Base-by-base conservation (phyloP, 331 rosid genomes). In the Acacia concinna region DNA sequence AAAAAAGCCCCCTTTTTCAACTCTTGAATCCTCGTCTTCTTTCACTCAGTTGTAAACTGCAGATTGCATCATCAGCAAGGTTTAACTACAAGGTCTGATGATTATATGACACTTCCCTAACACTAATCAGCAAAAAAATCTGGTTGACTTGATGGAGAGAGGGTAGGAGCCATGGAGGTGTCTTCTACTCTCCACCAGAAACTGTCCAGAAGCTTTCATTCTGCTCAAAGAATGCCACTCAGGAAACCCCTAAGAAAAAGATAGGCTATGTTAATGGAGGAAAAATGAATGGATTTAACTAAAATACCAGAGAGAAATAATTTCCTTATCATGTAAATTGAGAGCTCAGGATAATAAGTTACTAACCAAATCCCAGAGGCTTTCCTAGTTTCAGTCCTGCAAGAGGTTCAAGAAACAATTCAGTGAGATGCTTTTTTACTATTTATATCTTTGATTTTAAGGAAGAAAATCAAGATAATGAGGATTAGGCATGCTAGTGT, bases 331-430 rank as follows among this genome's bases (percentile, higher is more conserved):
- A 38, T 67, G 28, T 66, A n/a, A 62, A 62, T 5, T 31, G 25
- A 63, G 75, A 40, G 41, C 5, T 51, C 34, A 79, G 77, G 73
- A 20, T 69, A 64, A 32, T 28, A 60, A 28, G 75, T 62, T 81
- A 79, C 94, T 81, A 60, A 93, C 97, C 97, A 91, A 59, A 93
- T 51, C 82, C 97, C 93, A 2, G 90, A 62, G 41, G 90, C 81
- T 68, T 88, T 87, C 93, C 73, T 78, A 3, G 66, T 70, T 85
- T 83, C 88, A 17, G 75, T 86, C 37, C 94, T 93, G 97, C 84
- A 87, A 85, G 74, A 21, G 44, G 80, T 69, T 17, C 75, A 62
- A 73, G 59, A 17, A 83, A 54, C 12, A 56, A 80, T 59, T 43
- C 71, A 78, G 68, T 44, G 59, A 63, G 69, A 68, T 34, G 41